phyloP scores from a whole-genome alignment of 2,329 filamentous ascomycete species.

The Aspergillus sp. region DNA sequence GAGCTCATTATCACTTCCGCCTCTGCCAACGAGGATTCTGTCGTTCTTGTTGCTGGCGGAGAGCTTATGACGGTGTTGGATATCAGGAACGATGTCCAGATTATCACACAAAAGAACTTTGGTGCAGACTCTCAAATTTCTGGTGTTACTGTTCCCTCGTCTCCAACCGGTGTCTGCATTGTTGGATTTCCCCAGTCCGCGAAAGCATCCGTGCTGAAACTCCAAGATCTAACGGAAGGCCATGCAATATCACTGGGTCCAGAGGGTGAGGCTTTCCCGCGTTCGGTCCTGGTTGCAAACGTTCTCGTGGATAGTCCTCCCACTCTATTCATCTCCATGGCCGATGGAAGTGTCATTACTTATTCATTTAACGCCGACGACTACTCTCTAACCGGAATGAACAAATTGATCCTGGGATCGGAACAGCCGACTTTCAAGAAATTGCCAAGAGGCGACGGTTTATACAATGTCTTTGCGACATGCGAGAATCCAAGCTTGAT shows the following conservation, averaged over 20 bases:
- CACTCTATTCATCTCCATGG: constrained; percentile 84
- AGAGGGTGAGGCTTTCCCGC: constrained; percentile 74
- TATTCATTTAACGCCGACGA: constrained; percentile 66
- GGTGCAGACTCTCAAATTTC: constrained; percentile 73
- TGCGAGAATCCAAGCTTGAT: constrained; percentile 94
- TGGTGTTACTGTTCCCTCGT: constrained; percentile 71
- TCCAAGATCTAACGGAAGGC: constrained; percentile 64
- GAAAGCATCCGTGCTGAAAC: constrained; percentile 68
- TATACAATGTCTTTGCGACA: constrained; percentile 84
- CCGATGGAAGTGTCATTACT: constrained; percentile 85
- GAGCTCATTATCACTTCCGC: constrained; percentile 68
- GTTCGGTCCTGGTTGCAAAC: constrained; percentile 76
- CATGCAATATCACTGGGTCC: constrained; percentile 61
- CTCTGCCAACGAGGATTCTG: constrained; percentile 67
- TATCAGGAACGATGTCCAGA: constrained; percentile 56
- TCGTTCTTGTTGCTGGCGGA: constrained; percentile 74
- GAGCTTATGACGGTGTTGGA: constrained; percentile 68
- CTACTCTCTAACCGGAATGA: constrained; percentile 67
- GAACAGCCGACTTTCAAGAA: constrained; percentile 79
- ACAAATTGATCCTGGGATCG: constrained; percentile 80
- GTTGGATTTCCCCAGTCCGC: constrained; percentile 88
- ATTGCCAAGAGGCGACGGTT: constrained; percentile 63
- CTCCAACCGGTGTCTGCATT: constrained; percentile 65
- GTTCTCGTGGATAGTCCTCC: constrained; percentile 66
- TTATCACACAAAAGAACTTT: constrained; percentile 60